A percentile compares a stretch with the other conserved stretches of the same genome.
phyloP scores from a whole-genome alignment of 805 yeast genomes.

The Metschnikowia borealis region DNA sequence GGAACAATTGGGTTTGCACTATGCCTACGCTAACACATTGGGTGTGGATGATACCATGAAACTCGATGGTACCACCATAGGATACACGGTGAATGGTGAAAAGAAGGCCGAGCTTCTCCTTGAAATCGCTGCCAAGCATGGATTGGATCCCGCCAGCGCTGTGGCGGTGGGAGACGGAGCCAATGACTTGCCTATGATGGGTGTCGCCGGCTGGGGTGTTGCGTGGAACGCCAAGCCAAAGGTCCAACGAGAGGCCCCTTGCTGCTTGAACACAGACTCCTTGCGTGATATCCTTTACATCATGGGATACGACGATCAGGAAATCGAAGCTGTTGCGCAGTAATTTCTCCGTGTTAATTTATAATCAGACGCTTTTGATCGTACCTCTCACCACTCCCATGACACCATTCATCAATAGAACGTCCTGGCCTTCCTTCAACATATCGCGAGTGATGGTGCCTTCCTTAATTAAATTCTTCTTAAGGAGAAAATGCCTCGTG shows the following conservation, averaged over 20 bases:
- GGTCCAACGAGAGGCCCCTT: constrained; percentile 81
- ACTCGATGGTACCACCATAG: constrained; percentile 73
- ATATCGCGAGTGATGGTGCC: constrained; percentile 43
- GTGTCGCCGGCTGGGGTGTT: constrained; percentile 83
- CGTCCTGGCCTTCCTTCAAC: constrained; percentile 61
- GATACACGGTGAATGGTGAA: constrained; percentile 82
- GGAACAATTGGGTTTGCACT: constrained; percentile 65
- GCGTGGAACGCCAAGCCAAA: constrained; percentile 98
- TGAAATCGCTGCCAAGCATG: constrained; percentile 54
- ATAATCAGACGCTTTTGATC: constrained; percentile 23
- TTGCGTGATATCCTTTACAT: constrained; percentile 76
- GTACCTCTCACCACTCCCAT: constrained; percentile 71
- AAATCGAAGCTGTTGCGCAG: constrained; percentile 31
- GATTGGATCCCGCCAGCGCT: constrained; percentile 47
- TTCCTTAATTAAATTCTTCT: constrained; percentile 51
- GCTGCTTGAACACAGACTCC: constrained; percentile 69
- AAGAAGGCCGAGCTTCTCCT: constrained; percentile 72
- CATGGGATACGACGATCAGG: constrained; percentile 64
- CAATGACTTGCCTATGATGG: constrained; percentile 92
- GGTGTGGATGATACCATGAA: constrained; percentile 41
- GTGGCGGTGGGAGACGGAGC: constrained; percentile 98
- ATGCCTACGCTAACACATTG: constrained; percentile 80
- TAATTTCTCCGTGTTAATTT: background rate
- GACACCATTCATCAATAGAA: constrained; percentile 76
- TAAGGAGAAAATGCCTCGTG: constrained; percentile 59